phyloP scores from a whole-genome alignment of 2,329 filamentous ascomycete species.

The Fusarium phyllophilum region DNA sequence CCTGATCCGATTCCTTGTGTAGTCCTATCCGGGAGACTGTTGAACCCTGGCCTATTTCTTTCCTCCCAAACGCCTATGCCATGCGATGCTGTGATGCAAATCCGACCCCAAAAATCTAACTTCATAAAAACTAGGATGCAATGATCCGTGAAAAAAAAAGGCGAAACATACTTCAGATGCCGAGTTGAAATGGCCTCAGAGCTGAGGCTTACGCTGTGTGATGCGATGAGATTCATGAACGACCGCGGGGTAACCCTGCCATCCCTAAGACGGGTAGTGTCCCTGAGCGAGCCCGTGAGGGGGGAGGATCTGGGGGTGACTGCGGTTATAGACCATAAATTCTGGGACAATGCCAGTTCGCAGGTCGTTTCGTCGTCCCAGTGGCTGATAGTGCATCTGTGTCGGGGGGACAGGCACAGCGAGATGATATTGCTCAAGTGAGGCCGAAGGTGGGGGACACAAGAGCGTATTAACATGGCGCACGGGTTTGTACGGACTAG shows the following conservation, averaged over 20 bases:
- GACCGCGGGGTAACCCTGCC: constrained; percentile 31
- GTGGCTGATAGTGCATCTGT: constrained; percentile 85
- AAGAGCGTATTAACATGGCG: constrained; percentile 91
- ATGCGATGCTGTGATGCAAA: constrained; percentile 45
- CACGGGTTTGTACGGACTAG: constrained; percentile 92
- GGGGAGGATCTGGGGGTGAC: constrained; percentile 43
- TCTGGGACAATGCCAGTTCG: constrained; percentile 78
- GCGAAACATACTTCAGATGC: constrained; percentile 1
- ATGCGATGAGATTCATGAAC: background rate
- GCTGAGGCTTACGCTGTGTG: background rate
- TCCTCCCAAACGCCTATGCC: constrained; percentile 46
- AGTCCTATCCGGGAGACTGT: constrained; percentile 21
- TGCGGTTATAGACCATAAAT: constrained; percentile 55
- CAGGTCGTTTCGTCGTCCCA: constrained; percentile 75
- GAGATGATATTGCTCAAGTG: constrained; percentile 78
- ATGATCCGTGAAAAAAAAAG: constrained; percentile 22
- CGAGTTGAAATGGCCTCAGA: constrained; percentile 6
- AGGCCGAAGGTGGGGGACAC: constrained; percentile 83
- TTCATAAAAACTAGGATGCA: constrained; percentile 29
- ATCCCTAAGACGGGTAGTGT: constrained; percentile 50
- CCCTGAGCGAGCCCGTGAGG: constrained; percentile 46
- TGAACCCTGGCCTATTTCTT: constrained; percentile 26
- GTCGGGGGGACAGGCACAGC: constrained; percentile 67
- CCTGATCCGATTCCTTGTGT: constrained; percentile 16
- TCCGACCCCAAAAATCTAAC: constrained; percentile 32